Evolutionary conservation across 257 asterid genomes (phyloP), one percentile per base, ranked within the genome.

Genomic region (Lycium barbarum): DNA sequence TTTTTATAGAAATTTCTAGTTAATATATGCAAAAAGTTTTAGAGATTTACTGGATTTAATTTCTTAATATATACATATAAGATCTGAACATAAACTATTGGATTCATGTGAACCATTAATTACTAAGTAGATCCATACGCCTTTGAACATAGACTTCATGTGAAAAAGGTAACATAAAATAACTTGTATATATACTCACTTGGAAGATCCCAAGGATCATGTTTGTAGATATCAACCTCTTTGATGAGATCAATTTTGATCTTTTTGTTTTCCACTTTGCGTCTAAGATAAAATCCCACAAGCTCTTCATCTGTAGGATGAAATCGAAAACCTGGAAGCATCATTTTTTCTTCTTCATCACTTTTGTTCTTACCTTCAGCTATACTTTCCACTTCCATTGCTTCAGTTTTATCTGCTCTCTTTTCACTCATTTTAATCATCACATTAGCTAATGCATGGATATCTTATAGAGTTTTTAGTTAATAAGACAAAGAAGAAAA

Each of bases 131-230:
- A 66, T 33, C 71, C 45, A 13, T 26, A 26, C 1, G 33, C 43
- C 2, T 33, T 65, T 65, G 15, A 1, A 63, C 43, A 35, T 15
- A 38, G 7, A 68, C 0, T 15, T 26, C 33, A 26, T 38, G 20
- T 68, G 53, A 36, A 38, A 68, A 8, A 38, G 3, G 4, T 4
- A 70, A 38, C 14, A 67, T 3, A 67, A 35, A 67, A 72, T 4
- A 40, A 72, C 17, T 43, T 1, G 49, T 8, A 18, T 8, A 47
- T 67, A 36, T n/a, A 45, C 79, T 54, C 53, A 65, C 87, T 79
- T 79, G 67, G 83, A 35, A 65, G 83, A 76, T 63, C 84, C 84
- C 84, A 84, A 1, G 78, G 87, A 62, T 67, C 83, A 76, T 79
- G 9, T 53, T 55, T 84, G 36, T 53, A 84, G 15, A 49, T 84